Percentiles rank a stretch among this genome's conserved stretches.
Evolutionary conservation across 768 basidiomycete species (phyloP).

Genomic region (Mycena epipterygia): DNA sequence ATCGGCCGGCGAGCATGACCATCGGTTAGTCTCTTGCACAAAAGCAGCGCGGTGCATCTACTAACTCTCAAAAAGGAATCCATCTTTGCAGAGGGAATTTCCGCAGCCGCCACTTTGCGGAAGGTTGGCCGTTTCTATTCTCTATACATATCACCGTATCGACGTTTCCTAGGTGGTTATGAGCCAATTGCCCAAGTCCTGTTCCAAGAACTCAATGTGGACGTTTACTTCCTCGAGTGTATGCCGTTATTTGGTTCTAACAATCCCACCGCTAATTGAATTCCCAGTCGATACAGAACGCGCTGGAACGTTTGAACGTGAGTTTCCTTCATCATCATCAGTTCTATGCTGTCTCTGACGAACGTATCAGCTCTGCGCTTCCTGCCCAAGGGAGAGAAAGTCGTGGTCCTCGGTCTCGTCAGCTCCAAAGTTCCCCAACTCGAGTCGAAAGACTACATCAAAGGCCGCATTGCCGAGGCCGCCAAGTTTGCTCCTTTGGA

Average conservation of each 20-base stretch:
- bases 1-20: constrained; percentile 54
- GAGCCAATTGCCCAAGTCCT: constrained; percentile 52
- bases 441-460: constrained; percentile 35
- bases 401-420: constrained; percentile 35
- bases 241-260: not conserved
- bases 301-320: constrained; percentile 54
- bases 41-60: not conserved
- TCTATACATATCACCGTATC: not conserved
- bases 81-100: constrained; percentile 53
- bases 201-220: constrained; percentile 55
- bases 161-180: constrained; percentile 47
- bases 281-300: constrained; percentile 51
- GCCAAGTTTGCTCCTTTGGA: constrained; percentile 38
- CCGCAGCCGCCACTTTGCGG: constrained; percentile 53
- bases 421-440: constrained; percentile 37
- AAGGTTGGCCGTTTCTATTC: constrained; percentile 30
- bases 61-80: constrained; percentile 31
- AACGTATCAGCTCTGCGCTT: constrained; percentile 41
- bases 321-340: not conserved
- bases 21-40: constrained; percentile 38
- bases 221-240: constrained; percentile 56
- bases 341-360: not conserved
- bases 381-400: constrained; percentile 45
- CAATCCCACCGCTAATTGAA: not conserved
- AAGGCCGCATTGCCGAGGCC: constrained; percentile 34